Evolutionary conservation across 805 yeast genomes (phyloP), one percentile per base, ranked within the genome.

Genomic region (Ogataea salicorniae): DNA sequence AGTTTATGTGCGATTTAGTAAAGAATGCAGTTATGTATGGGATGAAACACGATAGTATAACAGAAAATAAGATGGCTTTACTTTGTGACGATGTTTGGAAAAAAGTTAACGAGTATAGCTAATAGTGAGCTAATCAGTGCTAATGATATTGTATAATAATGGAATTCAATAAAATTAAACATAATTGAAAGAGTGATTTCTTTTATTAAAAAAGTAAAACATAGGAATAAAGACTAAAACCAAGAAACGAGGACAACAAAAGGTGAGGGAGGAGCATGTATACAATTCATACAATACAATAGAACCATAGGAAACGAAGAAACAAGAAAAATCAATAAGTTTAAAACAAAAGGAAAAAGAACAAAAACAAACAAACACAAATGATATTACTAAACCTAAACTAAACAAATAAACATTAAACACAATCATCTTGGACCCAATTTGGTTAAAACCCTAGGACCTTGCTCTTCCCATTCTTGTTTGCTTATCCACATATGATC

Each of bases 381-480:
- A 39, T 17, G 26, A 41, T 7, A 11, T 7, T 2, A 4, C 31
- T 26, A 5, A 26, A 26, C 11, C 2, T 17, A 14, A 13, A 37
- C 15, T 5, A n/a, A 23, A 43, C 11, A 8, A 36, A 16, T n/a
- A 17, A 35, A 34, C 15, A n/a, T 23, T 5, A 17, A 22, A 11
- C 23, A 26, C 14, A 34, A 23, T 59, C 72, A 90, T 70, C 98
- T 81, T 49, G 97, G 97, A 7, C 98, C 99, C 60, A 94, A 81
- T 70, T 94, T 94, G 53, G 74, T 76, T 68, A 94, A 79, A 13
- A 88, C 80, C 35, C 91, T 77, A 39, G 96, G 80, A 33, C 99
- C 99, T 62, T 86, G 89, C 73, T 94, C 99, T 66, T 89, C 94
- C 98, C 98, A 94, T 71, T 94, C 99, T 65, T 86, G 89, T 66